Conservation (phyloP, 176 grass and related monocot species). For the Thalia dealbata region DNA sequence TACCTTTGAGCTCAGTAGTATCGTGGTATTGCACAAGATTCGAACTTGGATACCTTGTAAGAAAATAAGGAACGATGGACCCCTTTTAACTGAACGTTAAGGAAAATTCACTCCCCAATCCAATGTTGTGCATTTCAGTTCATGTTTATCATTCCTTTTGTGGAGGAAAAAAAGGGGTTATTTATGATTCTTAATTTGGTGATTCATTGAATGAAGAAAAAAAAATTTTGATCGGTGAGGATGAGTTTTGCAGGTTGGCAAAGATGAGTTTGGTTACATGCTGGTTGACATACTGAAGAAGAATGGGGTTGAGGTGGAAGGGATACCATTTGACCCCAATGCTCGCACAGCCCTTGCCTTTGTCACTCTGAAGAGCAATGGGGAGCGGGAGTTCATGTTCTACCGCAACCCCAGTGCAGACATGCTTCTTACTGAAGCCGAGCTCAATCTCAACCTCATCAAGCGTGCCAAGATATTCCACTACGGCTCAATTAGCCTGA, state of each 20-base stretch:
- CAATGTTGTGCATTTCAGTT: neutral
- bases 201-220: too few species aligned
- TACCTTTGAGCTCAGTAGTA: neutral
- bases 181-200: too few species aligned
- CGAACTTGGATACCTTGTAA: neutral
- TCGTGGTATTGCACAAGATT: neutral
- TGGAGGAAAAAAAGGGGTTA: too few species aligned
- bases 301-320: slow-evolving; percentile 56
- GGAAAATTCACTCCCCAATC: too few species aligned
- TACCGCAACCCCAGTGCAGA: slow-evolving; percentile 82
- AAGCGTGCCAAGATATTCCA: slow-evolving; percentile 67
- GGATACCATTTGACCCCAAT: slow-evolving; percentile 57
- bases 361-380: slow-evolving; percentile 58
- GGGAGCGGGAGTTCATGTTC: slow-evolving; percentile 98
- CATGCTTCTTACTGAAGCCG: slow-evolving; percentile 60
- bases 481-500: slow-evolving; percentile 86
- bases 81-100: too few species aligned
- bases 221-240: too few species aligned
- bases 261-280: slow-evolving; percentile 94
- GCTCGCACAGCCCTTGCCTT: slow-evolving; percentile 77
- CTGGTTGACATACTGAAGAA: slow-evolving; percentile 70
- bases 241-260: slow-evolving; percentile 46
- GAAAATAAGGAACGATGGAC: too few species aligned
- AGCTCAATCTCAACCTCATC: slow-evolving; percentile 70
- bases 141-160: neutral